Percentiles rank a stretch among this genome's conserved stretches.
Evolutionary conservation across 1,284 basidiomycete genomes (phyloP).

Genomic region (Sphagnurus paluster): DNA sequence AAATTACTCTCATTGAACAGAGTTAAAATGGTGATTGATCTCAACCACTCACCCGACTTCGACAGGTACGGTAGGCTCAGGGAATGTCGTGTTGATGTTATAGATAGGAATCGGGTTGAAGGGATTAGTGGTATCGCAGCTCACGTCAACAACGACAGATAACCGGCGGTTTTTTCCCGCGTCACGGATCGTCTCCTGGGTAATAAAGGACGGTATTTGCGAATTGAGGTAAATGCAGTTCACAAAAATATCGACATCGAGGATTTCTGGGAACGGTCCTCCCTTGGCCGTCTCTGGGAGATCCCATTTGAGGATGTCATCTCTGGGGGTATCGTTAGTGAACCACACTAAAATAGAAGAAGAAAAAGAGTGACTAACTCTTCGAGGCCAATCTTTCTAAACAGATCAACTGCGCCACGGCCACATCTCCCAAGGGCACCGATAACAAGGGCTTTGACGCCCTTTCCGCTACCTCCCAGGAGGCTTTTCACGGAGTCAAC

Average conservation of each 20-base stretch:
- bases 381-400: constrained; percentile 90
- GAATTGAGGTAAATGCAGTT: constrained; percentile 99
- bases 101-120: constrained; percentile 99
- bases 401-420: constrained; percentile 93
- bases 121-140: constrained; percentile 99
- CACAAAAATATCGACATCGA: constrained; percentile 98
- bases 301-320: constrained; percentile 98
- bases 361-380: constrained; percentile 56
- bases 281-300: constrained; percentile 96
- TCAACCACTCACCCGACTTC: constrained; percentile 76
- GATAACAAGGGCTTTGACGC: constrained; percentile 90
- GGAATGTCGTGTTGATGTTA: constrained; percentile 93
- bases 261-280: constrained; percentile 94
- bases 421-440: constrained; percentile 97
- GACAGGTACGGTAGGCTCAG: constrained; percentile 90
- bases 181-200: constrained; percentile 68
- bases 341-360: too few relatives aligned
- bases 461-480: constrained; percentile 73
- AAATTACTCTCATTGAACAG: too few relatives aligned
- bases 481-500: constrained; percentile 67
- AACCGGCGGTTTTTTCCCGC: constrained; percentile 76
- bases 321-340: constrained; percentile 52
- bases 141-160: constrained; percentile 93
- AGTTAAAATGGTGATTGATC: too few relatives aligned
- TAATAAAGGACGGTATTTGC: constrained; percentile 89